phyloP scores from a whole-genome alignment of 2,329 filamentous ascomycete species.

The Diaporthe eres region DNA sequence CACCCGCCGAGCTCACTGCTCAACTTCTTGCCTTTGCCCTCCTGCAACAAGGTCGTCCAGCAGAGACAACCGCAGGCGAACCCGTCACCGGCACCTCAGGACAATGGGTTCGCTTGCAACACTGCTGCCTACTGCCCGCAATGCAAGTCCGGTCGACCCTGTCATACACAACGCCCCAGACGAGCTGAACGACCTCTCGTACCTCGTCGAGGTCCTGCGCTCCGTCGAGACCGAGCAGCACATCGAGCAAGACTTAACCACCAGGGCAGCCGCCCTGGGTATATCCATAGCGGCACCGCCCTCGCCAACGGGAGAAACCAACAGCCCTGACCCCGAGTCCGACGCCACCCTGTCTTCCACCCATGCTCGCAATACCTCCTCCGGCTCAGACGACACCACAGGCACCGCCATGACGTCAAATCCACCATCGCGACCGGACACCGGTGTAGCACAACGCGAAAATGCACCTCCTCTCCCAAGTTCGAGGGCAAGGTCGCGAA shows the following conservation, averaged over 20 bases:
- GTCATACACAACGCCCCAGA: conserved; percentile 36
- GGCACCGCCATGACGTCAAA: conserved; percentile 59
- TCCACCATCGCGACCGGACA: conserved; percentile 56
- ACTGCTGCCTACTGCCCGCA: conserved; percentile 40
- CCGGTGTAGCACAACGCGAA: conserved; percentile 43
- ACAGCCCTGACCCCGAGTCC: conserved; percentile 58
- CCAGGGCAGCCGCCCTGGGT: conserved; percentile 53
- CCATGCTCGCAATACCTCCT: conserved; percentile 61
- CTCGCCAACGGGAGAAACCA: conserved; percentile 52
- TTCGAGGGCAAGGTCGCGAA: conserved; percentile 53
- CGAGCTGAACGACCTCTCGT: conserved; percentile 58
- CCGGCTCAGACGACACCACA: conserved; percentile 55
- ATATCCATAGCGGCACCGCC: conserved; percentile 51
- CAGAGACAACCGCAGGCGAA: conserved; percentile 32
- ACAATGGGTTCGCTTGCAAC: conserved; percentile 46
- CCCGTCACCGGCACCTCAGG: conserved; percentile 18
- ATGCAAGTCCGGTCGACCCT: conserved; percentile 32
- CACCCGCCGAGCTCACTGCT: not conserved
- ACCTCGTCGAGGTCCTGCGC: conserved; percentile 57
- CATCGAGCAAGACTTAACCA: conserved; percentile 54
- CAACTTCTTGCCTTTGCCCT: not conserved
- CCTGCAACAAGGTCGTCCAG: conserved; percentile 1
- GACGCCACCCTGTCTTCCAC: conserved; percentile 56
- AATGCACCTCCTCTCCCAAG: conserved; percentile 43
- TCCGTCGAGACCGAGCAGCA: conserved; percentile 53